A percentile compares a stretch with the other conserved stretches of the same genome.
phyloP scores from a whole-genome alignment of 2,329 filamentous ascomycete genomes.

The Dactylonectria macrodidyma region DNA sequence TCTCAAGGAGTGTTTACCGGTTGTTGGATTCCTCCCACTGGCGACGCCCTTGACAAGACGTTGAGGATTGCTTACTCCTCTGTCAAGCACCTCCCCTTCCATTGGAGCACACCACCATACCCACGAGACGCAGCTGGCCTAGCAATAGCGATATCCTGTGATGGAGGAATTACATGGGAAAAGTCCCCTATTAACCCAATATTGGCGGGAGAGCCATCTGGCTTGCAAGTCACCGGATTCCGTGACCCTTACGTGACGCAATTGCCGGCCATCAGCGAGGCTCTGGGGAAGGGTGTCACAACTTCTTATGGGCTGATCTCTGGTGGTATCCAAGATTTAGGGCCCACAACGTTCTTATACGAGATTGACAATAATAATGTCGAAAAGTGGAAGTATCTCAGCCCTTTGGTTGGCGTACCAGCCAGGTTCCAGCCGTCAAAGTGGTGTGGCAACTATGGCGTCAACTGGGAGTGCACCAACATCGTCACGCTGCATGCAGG shows the following conservation, averaged over 20 bases:
- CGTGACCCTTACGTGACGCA: constrained; percentile 48
- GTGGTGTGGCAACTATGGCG: constrained; percentile 64
- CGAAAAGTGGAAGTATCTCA: constrained; percentile 59
- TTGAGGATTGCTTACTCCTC: constrained; percentile 52
- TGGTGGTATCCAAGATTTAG: constrained; percentile 57
- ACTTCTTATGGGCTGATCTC: constrained; percentile 62
- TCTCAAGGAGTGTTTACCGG: constrained; percentile 66
- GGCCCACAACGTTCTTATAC: constrained; percentile 63
- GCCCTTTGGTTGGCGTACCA: constrained; percentile 56
- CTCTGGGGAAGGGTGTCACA: constrained; percentile 21
- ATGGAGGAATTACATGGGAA: constrained; percentile 52
- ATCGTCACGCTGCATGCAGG: constrained; percentile 56
- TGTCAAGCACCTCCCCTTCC: constrained; percentile 50
- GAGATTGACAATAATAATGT: constrained; percentile 55
- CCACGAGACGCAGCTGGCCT: constrained; percentile 56
- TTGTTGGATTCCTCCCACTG: constrained; percentile 61
- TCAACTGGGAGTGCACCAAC: constrained; percentile 65
- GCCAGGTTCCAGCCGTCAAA: constrained; percentile 53
- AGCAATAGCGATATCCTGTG: constrained; percentile 53
- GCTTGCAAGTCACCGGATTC: constrained; percentile 47
- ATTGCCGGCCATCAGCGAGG: constrained; percentile 43
- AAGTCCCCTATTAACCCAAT: constrained; percentile 48
- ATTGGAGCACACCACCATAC: constrained; percentile 53
- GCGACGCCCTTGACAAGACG: constrained; percentile 54
- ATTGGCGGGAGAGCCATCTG: constrained; percentile 44